These are phyloP conservation scores for Haematococcus lacustris DNA, from an alignment of 139 green algal species.

Conservation along the genomic window DNA sequence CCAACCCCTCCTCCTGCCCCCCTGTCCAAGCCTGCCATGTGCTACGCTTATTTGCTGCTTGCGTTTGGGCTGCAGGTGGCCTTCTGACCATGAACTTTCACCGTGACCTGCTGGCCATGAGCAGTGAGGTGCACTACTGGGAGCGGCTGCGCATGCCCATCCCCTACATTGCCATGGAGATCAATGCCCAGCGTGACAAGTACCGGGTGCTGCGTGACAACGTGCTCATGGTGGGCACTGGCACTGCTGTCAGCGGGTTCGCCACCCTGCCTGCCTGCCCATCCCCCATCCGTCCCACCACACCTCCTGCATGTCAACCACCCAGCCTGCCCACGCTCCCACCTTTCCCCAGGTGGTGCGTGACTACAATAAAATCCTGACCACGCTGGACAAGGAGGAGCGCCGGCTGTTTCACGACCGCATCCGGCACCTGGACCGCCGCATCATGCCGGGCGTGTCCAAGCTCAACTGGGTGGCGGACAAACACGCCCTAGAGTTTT, in stretches of 20 bases:
- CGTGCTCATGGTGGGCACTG: slow-evolving; percentile 36
- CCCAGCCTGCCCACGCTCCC: too few species aligned
- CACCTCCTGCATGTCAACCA: too few species aligned
- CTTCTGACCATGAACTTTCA: slow-evolving; percentile 78
- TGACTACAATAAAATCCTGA: slow-evolving; percentile 70
- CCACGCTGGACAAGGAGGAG: slow-evolving; percentile 62
- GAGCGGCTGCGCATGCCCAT: slow-evolving; percentile 75
- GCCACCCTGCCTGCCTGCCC: too few species aligned
- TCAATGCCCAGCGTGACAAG: slow-evolving; percentile 75
- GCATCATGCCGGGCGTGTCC: slow-evolving; percentile 71
- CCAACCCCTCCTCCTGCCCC: too few species aligned
- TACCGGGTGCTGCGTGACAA: slow-evolving; percentile 74
- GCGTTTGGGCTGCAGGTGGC: slow-evolving; percentile 40
- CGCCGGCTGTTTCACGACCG: slow-evolving; percentile 75
- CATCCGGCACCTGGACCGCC: slow-evolving; percentile 76
- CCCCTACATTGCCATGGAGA: slow-evolving; percentile 79
- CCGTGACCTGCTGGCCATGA: slow-evolving; percentile 59
- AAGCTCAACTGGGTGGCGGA: slow-evolving; percentile 70
- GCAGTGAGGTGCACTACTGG: slow-evolving; percentile 72
- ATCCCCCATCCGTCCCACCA: too few species aligned
- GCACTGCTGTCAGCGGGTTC: neutral
- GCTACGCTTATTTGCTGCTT: too few species aligned
- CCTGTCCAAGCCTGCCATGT: too few species aligned
- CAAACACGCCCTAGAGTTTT: slow-evolving; percentile 71
- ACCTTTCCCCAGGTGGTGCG: slow-evolving; percentile 30